phyloP scores from a whole-genome alignment of 345 rosid species.

The Arabis hirsuta region DNA sequence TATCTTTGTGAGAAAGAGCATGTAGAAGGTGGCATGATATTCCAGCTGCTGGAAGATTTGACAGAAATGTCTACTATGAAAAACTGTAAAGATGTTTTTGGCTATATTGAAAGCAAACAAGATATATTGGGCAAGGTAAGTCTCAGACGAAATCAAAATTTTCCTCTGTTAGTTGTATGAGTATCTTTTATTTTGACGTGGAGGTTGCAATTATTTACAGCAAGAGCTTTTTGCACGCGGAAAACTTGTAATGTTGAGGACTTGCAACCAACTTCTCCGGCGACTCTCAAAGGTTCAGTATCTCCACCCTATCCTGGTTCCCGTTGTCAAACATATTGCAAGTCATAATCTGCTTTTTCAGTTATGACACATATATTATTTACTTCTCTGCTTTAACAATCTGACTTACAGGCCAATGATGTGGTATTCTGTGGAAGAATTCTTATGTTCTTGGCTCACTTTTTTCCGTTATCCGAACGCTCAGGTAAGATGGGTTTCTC shows the following conservation, averaged over 20 bases:
- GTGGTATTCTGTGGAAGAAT: constrained; percentile 97
- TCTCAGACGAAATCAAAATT: constrained; percentile 6
- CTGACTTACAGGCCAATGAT: constrained; percentile 78
- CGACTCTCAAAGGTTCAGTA: constrained; percentile 83
- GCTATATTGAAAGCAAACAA: constrained; percentile 93
- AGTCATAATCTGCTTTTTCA: constrained; percentile 15
- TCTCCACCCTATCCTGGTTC: constrained; percentile 23
- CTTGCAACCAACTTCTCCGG: constrained; percentile 99
- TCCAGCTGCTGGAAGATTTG: constrained; percentile 94
- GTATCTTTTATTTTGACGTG: constrained; percentile 31
- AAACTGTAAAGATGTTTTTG: constrained; percentile 91
- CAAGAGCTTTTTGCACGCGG: constrained; percentile 99
- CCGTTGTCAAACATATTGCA: neutral
- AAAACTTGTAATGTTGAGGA: constrained; percentile 98
- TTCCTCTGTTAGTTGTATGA: constrained; percentile 6
- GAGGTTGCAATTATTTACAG: constrained; percentile 48
- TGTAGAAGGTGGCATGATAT: constrained; percentile 98
- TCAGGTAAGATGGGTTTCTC: constrained; percentile 62
- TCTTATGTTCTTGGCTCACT: constrained; percentile 95
- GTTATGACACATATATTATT: constrained; percentile 18
- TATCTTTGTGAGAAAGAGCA: constrained; percentile 97
- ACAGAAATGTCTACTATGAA: constrained; percentile 98
- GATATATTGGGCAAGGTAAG: constrained; percentile 90
- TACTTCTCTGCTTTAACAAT: constrained; percentile 33
- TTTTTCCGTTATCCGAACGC: constrained; percentile 93